Evolutionary conservation across 495 filamentous ascomycete genomes (phyloP), one percentile per base, ranked within the genome.

Genomic region (Lineolata rhizophorae): DNA sequence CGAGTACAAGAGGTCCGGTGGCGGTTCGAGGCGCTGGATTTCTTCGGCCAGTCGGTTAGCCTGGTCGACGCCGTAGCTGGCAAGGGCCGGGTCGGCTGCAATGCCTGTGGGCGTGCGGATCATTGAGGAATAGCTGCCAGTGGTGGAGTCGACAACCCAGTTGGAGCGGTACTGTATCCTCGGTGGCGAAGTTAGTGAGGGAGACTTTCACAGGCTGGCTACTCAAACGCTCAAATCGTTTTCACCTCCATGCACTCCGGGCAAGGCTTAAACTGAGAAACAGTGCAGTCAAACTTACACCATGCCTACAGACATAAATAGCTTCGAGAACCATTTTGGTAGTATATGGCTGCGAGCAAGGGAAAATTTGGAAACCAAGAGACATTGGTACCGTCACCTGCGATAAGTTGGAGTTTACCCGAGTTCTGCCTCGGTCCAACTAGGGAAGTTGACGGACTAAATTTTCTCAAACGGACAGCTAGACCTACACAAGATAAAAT

Each of bases 41-140:
- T 81, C 61, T 3, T 51, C 52, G 6, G 67, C 78, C 18, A 95
- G 66, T 50, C 94, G 70, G 28, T 70, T 57, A n/a, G 79, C 65
- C 54, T 97, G 87, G 9, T 65, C 60, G 16, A 84, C 75, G 34
- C 87, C 87, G 39, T 95, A 68, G 5, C 75, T 70, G 14, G 84
- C 73, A 21, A 97, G 63, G 4, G 78, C 72, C n/a, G 82, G 80
- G 44, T 97, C 87, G 2, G 72, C 70, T 5, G 82, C 61, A 34
- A 91, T 75, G 19, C 76, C 76, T 4, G 87, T 93, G 0, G 90
- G 85, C 8, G 74, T 76, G 13, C 59, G 66, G 40, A 83, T 64
- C 27, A 60, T 61, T 13, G 69, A 47, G 9, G 60, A 55, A 53
- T 93, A 93, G 35, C 50, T 62, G 34, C 87, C 87, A 4, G 73